Conservation (phyloP, 1,284 basidiomycete species). For the Taiwanofungus camphoratus region DNA sequence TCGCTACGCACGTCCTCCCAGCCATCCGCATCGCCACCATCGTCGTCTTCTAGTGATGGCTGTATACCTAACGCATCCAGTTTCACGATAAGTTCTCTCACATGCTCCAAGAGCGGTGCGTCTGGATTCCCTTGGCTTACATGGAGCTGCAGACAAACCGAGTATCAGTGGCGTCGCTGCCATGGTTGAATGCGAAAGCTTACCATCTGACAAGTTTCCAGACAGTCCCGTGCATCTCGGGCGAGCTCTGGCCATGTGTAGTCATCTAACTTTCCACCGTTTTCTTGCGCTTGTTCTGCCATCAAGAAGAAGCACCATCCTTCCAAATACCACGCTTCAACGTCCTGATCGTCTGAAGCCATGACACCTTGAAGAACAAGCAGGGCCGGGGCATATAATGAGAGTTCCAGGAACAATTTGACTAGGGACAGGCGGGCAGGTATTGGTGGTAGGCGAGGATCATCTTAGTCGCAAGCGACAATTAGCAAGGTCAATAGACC, state of each 20-base stretch:
- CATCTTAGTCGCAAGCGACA: conserved; percentile 40
- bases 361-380: conserved; percentile 78
- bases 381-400: conserved; percentile 65
- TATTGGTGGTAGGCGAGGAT: conserved; percentile 68
- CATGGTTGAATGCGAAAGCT: conserved; percentile 21
- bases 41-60: conserved; percentile 52
- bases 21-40: conserved; percentile 41
- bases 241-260: conserved; percentile 77
- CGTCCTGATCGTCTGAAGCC: conserved; percentile 79
- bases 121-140: conserved; percentile 71
- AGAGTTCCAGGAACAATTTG: conserved; percentile 82
- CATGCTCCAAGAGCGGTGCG: conserved; percentile 74
- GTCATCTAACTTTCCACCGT: conserved; percentile 50
- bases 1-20: conserved; percentile 51
- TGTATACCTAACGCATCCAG: conserved; percentile 68
- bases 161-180: conserved; percentile 4
- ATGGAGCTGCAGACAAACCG: conserved; percentile 50
- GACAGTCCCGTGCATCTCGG: conserved; percentile 73
- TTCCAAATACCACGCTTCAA: conserved; percentile 93
- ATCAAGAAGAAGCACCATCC: conserved; percentile 90
- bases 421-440: conserved; percentile 70
- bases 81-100: conserved; percentile 65
- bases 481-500: background rate
- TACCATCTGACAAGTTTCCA: conserved; percentile 80
- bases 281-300: conserved; percentile 59